Evolutionary conservation across 495 filamentous ascomycete species (phyloP).

Genomic region (Penicillium robsamsonii): DNA sequence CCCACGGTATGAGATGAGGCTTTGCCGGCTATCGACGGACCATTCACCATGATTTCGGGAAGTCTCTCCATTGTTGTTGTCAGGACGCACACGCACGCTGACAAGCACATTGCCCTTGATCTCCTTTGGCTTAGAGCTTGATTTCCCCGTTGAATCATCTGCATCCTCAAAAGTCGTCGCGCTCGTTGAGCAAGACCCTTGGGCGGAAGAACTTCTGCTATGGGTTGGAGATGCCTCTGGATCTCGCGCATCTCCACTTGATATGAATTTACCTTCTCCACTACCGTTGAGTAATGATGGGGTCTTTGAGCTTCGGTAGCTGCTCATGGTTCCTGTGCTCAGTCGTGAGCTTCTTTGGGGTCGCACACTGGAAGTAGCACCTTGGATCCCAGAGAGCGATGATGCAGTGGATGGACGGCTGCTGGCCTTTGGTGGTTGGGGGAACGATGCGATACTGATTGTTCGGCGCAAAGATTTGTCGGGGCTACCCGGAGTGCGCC

Average conservation of each 20-base stretch:
- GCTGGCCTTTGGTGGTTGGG: conserved; percentile 73
- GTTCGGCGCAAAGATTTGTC: conserved; percentile 74
- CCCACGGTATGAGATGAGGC: conserved; percentile 77
- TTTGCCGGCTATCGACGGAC: conserved; percentile 83
- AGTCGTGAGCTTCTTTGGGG: conserved; percentile 39
- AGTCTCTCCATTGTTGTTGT: conserved; percentile 58
- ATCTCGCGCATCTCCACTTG: conserved; percentile 55
- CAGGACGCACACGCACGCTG: conserved; percentile 89
- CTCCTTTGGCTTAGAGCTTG: conserved; percentile 50
- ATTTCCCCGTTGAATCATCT: conserved; percentile 39
- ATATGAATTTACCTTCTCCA: conserved; percentile 70
- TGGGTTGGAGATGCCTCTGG: conserved; percentile 81
- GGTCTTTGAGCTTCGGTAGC: conserved; percentile 53
- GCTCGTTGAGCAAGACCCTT: conserved; percentile 87
- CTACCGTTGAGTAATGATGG: conserved; percentile 77
- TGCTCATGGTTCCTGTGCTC: conserved; percentile 42
- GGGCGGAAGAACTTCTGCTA: conserved; percentile 83
- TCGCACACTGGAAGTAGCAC: conserved; percentile 29
- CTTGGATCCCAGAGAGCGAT: conserved; percentile 31
- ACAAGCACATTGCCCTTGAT: conserved; percentile 94
- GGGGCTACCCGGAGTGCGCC: conserved; percentile 39
- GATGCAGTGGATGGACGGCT: conserved; percentile 47
- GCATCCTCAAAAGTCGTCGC: conserved; percentile 80
- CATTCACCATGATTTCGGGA: conserved; percentile 74
- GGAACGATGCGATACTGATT: conserved; percentile 88